Base-by-base conservation (phyloP, 306 rosid species). In the Ceratonia siliqua region DNA sequence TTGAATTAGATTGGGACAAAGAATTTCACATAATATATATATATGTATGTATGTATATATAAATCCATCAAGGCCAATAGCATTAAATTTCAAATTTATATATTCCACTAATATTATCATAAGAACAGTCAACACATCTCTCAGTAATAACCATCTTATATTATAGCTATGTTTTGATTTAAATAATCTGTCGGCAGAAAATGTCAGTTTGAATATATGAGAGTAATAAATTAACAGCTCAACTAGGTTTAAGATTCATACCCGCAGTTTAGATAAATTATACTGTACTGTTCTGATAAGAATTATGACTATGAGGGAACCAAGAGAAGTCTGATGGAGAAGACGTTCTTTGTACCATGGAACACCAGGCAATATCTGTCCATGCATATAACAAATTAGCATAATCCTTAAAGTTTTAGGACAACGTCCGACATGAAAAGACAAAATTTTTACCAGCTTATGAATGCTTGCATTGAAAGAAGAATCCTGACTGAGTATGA, bases 341-440 rank as follows among this genome's bases (percentile, higher is more conserved):
- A 92, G 92, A 68, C 98, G 98, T 72, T 95, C 99, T 87, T 90
- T 95, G 85, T 92, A 92, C 99, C 99, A 95, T 63, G 99, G 89
- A 74, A 95, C 97, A 72, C 78, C 88, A 9, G 91, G 83, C 84
- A 95, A 86, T 35, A 92, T 84, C 99, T 95, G 97, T 62, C 38
- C 81, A 78, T 12, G 66, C 13, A 73, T 49, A 36, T 49, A 82
- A 56, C 57, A 62, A 39, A 79, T 80, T 64, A 85, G 72, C 56
- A 82, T 59, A 65, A 69, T 45, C 81, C 50, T 61, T 8, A 69
- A 56, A 66, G 18, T 70, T 78, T 72, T 21, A 70, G 63, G 43
- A 39, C 49, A 70, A 68, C 68, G 49, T 52, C 27, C 14, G 65
- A 33, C 20, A 69, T 50, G 49, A 72, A 74, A 64, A 68, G 41